These are phyloP conservation scores for Saposhnikovia divaricata DNA, from an alignment of 129 eudicot genomes.

Conservation along the genomic window DNA sequence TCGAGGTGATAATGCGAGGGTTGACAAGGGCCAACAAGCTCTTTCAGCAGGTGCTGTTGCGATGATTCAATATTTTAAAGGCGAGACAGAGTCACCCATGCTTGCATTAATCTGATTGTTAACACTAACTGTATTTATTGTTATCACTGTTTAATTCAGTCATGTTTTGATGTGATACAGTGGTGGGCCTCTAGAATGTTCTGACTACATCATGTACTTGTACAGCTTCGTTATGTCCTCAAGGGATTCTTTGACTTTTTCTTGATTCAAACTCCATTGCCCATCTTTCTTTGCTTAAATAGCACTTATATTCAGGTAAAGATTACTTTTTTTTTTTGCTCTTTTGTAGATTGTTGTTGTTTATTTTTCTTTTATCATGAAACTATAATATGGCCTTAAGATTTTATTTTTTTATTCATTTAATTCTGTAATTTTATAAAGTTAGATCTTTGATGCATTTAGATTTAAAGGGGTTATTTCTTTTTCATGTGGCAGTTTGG, in stretches of 20 bases:
- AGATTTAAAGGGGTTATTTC: too few species aligned
- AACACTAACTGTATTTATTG: background rate
- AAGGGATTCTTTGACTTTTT: slow-evolving; percentile 2
- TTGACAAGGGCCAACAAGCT: slow-evolving; percentile 11
- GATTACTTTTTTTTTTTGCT: background rate
- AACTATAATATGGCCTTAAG: background rate
- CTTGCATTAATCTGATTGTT: background rate
- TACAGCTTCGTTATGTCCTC: slow-evolving; percentile 7
- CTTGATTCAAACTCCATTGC: background rate
- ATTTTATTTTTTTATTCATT: too few species aligned
- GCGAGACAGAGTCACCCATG: background rate
- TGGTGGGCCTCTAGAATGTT: slow-evolving; percentile 2
- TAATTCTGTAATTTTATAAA: too few species aligned
- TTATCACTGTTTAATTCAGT: background rate
- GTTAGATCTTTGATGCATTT: too few species aligned
- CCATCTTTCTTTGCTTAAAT: background rate
- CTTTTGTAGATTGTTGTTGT: background rate
- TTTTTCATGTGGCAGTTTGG: too few species aligned
- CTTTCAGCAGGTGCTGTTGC: slow-evolving; percentile 27
- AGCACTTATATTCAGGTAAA: background rate
- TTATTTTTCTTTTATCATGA: background rate
- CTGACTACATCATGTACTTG: background rate
- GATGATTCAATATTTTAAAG: slow-evolving; percentile 11
- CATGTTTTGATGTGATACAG: background rate
- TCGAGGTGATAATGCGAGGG: slow-evolving; percentile 10